Base-by-base conservation (phyloP, 2,329 filamentous ascomycete genomes). In the Fusarium veterinarium region DNA sequence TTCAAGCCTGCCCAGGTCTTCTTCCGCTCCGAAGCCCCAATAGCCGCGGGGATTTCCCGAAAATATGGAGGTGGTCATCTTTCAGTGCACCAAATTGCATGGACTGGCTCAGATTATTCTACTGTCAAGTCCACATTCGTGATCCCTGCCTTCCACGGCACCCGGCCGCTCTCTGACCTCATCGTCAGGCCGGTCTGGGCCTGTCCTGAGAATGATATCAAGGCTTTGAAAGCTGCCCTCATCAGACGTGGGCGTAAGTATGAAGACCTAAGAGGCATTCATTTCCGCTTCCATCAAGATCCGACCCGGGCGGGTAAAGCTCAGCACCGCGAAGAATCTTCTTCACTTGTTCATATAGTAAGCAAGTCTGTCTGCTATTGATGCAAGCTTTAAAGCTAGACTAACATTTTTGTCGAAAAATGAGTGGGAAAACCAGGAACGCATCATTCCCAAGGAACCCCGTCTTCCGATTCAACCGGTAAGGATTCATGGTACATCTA, bases 1-100 rank as follows among this genome's bases (percentile, higher is more conserved):
- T 73, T 64, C 30, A 14, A 53, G 8, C 69, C 71, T 4, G 57
- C 53, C 0, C 48, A 73, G 14, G 35, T 61, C 19, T n/a, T 72
- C 10, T 9, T 61, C 9, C 20, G 40, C 4, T 49, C 37, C 3
- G 0, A 46, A 9, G 25, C 45, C 19, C 57, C 25, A 2, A 25
- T 23, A 14, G 12, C 28, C 7, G 61, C 61, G 2, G 62, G 61
- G 0, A 20, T 63, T 9, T 33, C 52, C 33, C 13, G 10, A 16
- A 3, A 17, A 4, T 48, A 20, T 13, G 5, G 4, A 1, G 6
- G 5, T 23, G 25, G 31, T 14, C 3, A 7, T 13, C 4, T 60
- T 17, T 19, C 12, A 5, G 30, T 53, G 20, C 3, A n/a, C 6
- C 58, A 44, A 11, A 16, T 60, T 11, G 28, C n/a, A 3, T 60